Percentiles rank a stretch among this genome's conserved stretches.
Evolutionary conservation across 2,329 filamentous ascomycete genomes (phyloP).

Genomic region (Colletotrichum siamense): DNA sequence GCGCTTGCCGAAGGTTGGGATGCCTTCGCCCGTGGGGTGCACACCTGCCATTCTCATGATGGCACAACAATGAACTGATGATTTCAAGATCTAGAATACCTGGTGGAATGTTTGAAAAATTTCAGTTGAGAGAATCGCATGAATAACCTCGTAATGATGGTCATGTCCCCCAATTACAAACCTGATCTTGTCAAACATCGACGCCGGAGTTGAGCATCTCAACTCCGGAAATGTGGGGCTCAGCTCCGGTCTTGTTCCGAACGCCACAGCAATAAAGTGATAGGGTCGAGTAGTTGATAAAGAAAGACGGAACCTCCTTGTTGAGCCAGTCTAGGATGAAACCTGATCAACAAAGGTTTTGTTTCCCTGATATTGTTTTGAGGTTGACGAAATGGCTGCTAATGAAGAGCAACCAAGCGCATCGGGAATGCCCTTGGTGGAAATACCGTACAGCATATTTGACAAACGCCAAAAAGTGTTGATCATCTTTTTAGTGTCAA

Average conservation of each 20-base stretch:
- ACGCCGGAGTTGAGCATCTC: background rate
- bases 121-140: too few relatives aligned
- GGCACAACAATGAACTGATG: background rate
- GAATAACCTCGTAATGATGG: too few relatives aligned
- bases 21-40: accelerated
- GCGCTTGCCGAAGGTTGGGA: background rate
- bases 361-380: accelerated
- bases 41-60: background rate
- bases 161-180: too few relatives aligned
- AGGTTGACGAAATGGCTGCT: background rate
- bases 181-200: background rate
- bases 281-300: background rate
- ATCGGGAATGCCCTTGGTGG: background rate
- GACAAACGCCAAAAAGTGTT: constrained; percentile 52
- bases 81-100: background rate
- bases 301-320: background rate
- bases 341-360: accelerated
- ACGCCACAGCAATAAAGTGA: background rate
- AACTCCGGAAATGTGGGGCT: constrained; percentile 15
- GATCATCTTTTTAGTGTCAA: constrained; percentile 51
- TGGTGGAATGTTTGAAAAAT: too few relatives aligned
- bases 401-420: background rate
- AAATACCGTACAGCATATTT: constrained; percentile 54
- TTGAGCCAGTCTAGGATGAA: background rate
- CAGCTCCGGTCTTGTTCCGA: background rate